Evolutionary conservation across 176 grass and related monocot genomes (phyloP).

Genomic region (Leersia perrieri): DNA sequence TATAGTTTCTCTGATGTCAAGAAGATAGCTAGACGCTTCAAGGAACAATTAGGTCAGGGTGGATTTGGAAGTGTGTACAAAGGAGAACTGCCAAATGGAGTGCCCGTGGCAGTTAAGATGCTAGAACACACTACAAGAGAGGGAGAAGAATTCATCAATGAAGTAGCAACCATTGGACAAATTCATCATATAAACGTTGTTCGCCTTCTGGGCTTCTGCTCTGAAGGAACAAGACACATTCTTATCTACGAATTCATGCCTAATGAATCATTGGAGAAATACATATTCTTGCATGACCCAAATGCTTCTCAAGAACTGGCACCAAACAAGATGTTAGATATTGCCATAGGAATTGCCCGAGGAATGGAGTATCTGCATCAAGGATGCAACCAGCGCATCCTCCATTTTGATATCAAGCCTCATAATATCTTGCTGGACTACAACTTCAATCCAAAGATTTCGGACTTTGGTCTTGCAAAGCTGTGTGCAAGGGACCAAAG

Average conservation of each 20-base stretch:
- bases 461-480: conserved; percentile 64
- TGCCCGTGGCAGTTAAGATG: conserved; percentile 63
- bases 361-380: conserved; percentile 65
- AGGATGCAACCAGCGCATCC: conserved; percentile 53
- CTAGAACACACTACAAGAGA: conserved; percentile 39
- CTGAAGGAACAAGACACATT: conserved; percentile 26
- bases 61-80: conserved; percentile 61
- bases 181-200: conserved; percentile 60
- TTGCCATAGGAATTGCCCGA: conserved; percentile 40
- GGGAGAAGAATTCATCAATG: conserved; percentile 68
- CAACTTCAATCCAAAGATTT: conserved; percentile 53
- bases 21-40: conserved; percentile 57
- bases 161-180: conserved; percentile 56
- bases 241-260: conserved; percentile 55
- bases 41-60: conserved; percentile 47
- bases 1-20: conserved; percentile 52
- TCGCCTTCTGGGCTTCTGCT: conserved; percentile 47
- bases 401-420: conserved; percentile 68
- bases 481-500: conserved; percentile 47
- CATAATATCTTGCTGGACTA: conserved; percentile 55
- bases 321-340: conserved; percentile 32
- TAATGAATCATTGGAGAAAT: conserved; percentile 51
- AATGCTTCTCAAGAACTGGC: background rate
- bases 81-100: conserved; percentile 49
- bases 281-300: conserved; percentile 16